phyloP scores from a whole-genome alignment of 805 yeast species.

The Saccharomycopsis guyanensis region DNA sequence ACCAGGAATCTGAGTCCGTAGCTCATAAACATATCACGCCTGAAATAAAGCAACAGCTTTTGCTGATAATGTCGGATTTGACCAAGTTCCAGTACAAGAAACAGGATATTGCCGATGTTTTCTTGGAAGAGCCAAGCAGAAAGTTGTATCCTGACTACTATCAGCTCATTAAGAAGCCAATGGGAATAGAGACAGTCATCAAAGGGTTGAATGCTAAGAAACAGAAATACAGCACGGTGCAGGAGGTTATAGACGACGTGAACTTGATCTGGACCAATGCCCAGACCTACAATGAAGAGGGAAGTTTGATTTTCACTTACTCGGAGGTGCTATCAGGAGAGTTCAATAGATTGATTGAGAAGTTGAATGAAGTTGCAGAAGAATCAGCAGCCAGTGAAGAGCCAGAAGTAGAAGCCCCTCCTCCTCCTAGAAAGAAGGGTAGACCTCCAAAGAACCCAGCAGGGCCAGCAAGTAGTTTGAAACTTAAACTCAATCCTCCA shows the following conservation, averaged over 20 bases:
- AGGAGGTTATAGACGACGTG: conserved; percentile 51
- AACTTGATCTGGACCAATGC: conserved; percentile 72
- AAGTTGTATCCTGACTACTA: conserved; percentile 76
- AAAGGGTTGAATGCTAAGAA: conserved; percentile 42
- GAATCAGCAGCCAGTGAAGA: not conserved
- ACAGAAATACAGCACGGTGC: conserved; percentile 41
- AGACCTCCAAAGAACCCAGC: conserved; percentile 1
- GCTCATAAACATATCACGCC: too few species aligned
- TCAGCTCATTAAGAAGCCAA: conserved; percentile 62
- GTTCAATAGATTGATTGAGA: conserved; percentile 36
- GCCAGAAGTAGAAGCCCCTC: not conserved
- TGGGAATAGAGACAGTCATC: conserved; percentile 57
- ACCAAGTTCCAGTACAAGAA: conserved; percentile 15
- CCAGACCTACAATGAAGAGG: conserved; percentile 65
- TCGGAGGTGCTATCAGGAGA: conserved; percentile 51
- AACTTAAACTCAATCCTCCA: not conserved
- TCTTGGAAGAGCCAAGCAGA: conserved; percentile 64
- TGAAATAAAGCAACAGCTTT: conserved; percentile 14
- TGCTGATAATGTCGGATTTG: conserved; percentile 23
- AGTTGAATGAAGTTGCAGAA: conserved; percentile 16
- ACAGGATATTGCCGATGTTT: conserved; percentile 54
- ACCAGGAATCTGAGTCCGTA: not conserved
- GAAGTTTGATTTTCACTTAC: conserved; percentile 64
- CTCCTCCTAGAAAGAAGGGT: conserved; percentile 5
- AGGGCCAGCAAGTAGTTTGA: not conserved